phyloP scores from a whole-genome alignment of 495 filamentous ascomycete genomes.

The Achaetomiella virescens region DNA sequence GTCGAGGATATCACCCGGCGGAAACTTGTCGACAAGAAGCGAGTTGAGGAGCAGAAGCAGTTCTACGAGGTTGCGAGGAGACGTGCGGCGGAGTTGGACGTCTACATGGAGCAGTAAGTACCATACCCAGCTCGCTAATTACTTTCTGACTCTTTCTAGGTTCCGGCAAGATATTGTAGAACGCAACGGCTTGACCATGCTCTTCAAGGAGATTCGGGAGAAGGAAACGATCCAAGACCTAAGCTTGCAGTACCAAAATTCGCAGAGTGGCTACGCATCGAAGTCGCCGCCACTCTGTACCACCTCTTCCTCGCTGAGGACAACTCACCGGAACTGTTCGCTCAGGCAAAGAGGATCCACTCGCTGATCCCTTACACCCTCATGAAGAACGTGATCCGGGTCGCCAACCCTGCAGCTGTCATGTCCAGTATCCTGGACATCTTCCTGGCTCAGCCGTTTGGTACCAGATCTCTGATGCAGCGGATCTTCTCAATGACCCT shows the following conservation, averaged over 20 bases:
- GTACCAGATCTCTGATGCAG: slow-evolving; percentile 81
- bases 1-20: slow-evolving; percentile 67
- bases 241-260: slow-evolving; percentile 92
- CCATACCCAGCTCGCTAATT: neutral
- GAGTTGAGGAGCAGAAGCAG: slow-evolving; percentile 82
- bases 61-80: slow-evolving; percentile 95
- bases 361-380: slow-evolving; percentile 86
- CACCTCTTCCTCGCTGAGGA: slow-evolving; percentile 97
- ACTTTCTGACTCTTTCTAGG: slow-evolving; percentile 18
- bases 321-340: slow-evolving; percentile 92
- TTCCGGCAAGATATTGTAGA: slow-evolving; percentile 55
- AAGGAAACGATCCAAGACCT: slow-evolving; percentile 82
- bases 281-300: slow-evolving; percentile 93
- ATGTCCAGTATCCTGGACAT: slow-evolving; percentile 91
- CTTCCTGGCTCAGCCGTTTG: slow-evolving; percentile 92
- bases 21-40: slow-evolving; percentile 77
- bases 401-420: slow-evolving; percentile 92
- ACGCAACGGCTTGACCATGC: slow-evolving; percentile 77
- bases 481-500: slow-evolving; percentile 88
- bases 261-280: slow-evolving; percentile 95
- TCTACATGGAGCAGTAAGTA: slow-evolving; percentile 95
- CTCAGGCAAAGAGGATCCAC: slow-evolving; percentile 87
- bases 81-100: slow-evolving; percentile 85
- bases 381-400: slow-evolving; percentile 92
- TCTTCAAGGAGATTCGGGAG: slow-evolving; percentile 85